A percentile compares a stretch with the other conserved stretches of the same genome.
Evolutionary conservation across 495 filamentous ascomycete genomes (phyloP).

Genomic region (Usnea hakonensis): DNA sequence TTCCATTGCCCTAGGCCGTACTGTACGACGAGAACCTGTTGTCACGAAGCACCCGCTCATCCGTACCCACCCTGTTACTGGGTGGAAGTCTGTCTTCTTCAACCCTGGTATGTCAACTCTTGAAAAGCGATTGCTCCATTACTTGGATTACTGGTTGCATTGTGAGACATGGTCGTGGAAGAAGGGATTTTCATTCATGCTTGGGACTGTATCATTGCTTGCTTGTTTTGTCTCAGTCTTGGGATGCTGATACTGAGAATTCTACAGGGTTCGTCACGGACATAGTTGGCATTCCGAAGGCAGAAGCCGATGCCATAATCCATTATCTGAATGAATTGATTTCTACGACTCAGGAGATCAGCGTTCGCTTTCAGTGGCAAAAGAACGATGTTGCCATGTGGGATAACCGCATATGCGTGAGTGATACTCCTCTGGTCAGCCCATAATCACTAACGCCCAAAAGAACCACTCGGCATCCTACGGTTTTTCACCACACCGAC

Average conservation of each 20-base stretch:
- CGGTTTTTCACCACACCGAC: conserved; percentile 54
- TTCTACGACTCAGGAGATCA: conserved; percentile 54
- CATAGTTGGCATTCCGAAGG: conserved; percentile 64
- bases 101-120: conserved; percentile 48
- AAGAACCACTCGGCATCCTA: conserved; percentile 56
- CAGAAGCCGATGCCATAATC: conserved; percentile 60
- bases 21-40: conserved; percentile 60
- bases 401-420: conserved; percentile 62
- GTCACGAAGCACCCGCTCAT: conserved; percentile 63
- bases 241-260: not conserved
- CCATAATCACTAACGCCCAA: not conserved
- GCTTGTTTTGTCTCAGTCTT: not conserved
- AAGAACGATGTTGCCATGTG: conserved; percentile 65
- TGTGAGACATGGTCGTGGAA: not conserved
- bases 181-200: not conserved
- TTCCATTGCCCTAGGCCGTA: conserved; percentile 50
- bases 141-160: not conserved
- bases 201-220: not conserved
- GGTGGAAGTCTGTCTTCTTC: conserved; percentile 71
- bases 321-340: conserved; percentile 58
- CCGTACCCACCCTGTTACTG: conserved; percentile 66
- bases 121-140: not conserved
- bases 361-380: conserved; percentile 65
- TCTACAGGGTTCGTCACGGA: conserved; percentile 53
- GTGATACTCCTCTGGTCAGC: conserved; percentile 15